phyloP scores from a whole-genome alignment of 176 grass and related monocot genomes.

The Ensete glaucum region DNA sequence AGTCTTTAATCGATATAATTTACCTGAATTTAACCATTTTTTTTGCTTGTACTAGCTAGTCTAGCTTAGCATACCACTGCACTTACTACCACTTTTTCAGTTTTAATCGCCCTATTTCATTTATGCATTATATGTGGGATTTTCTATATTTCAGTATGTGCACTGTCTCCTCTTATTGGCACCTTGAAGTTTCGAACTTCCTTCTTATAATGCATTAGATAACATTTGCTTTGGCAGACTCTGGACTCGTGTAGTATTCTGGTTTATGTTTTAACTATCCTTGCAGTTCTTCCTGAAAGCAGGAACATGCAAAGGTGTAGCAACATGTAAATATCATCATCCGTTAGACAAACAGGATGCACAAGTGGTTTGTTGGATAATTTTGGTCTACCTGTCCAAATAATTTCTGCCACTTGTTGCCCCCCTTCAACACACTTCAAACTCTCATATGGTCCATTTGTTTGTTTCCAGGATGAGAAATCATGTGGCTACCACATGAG shows the following conservation, averaged over 20 bases:
- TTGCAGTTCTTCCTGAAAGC: conserved; percentile 39
- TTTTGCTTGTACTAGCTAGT: too few relatives aligned
- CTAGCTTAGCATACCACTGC: too few relatives aligned
- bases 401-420: not conserved
- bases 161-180: too few relatives aligned
- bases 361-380: conserved; percentile 19
- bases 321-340: conserved; percentile 37
- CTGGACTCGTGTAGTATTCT: not conserved
- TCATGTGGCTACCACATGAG: conserved; percentile 9
- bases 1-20: too few relatives aligned
- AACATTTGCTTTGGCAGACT: not conserved
- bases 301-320: conserved; percentile 26
- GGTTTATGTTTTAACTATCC: conserved; percentile 1
- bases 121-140: too few relatives aligned
- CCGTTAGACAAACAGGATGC: conserved; percentile 26
- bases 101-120: too few relatives aligned
- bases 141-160: too few relatives aligned
- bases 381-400: conserved; percentile 27
- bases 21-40: too few relatives aligned
- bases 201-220: not conserved
- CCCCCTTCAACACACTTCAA: too few relatives aligned
- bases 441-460: not conserved
- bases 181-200: too few relatives aligned
- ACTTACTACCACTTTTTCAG: too few relatives aligned
- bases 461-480: not conserved